Percentiles rank a stretch among this genome's conserved stretches.
Evolutionary conservation across 495 filamentous ascomycete genomes (phyloP).

Genomic region (Ramalina intermedia): DNA sequence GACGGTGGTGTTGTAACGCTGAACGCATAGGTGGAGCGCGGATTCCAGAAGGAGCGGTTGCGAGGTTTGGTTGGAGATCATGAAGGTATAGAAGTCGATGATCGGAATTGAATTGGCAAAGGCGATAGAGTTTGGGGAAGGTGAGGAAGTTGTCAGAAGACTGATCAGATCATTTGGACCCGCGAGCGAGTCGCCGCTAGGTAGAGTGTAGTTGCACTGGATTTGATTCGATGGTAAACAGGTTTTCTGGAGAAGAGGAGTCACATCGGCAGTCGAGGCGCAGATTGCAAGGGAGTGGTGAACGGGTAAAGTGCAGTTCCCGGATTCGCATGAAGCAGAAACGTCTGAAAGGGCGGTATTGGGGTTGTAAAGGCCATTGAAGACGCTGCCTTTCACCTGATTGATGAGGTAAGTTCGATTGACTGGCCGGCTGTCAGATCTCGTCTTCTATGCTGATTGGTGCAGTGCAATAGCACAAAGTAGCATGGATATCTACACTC

Average conservation of each 20-base stretch:
- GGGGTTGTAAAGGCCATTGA: background rate
- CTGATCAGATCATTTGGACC: too few relatives aligned
- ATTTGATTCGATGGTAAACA: background rate
- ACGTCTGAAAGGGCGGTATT: background rate
- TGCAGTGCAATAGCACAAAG: background rate
- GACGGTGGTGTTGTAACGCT: too few relatives aligned
- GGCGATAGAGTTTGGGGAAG: too few relatives aligned
- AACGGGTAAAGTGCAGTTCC: background rate
- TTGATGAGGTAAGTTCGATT: background rate
- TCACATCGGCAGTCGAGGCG: background rate
- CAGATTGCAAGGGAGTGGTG: background rate
- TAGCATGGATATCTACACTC: too few relatives aligned
- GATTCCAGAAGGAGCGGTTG: too few relatives aligned
- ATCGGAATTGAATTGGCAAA: too few relatives aligned
- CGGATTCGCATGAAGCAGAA: background rate
- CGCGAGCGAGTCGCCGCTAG: too few relatives aligned
- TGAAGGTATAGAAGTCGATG: too few relatives aligned
- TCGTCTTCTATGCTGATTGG: background rate
- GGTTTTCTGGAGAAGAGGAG: background rate
- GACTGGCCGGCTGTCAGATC: background rate
- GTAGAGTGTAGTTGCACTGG: too few relatives aligned
- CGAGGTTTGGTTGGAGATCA: too few relatives aligned
- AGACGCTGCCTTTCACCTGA: background rate
- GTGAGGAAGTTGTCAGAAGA: too few relatives aligned
- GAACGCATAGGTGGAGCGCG: too few relatives aligned